Base-by-base conservation (phyloP, 2,329 filamentous ascomycete genomes). In the Aspergillus fischeri region DNA sequence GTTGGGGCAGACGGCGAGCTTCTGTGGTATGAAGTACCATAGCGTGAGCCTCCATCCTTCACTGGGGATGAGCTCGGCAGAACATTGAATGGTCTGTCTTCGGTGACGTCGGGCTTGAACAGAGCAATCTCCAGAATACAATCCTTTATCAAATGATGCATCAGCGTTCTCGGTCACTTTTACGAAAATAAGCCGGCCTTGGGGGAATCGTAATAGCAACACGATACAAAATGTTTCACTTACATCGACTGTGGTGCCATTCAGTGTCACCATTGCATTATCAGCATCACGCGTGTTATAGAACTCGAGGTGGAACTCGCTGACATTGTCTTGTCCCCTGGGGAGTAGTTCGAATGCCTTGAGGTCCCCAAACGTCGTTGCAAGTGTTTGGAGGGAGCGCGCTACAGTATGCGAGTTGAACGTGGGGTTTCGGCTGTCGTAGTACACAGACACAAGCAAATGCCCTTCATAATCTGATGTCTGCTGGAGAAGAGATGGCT, bases 391-490 rank as follows among this genome's bases (percentile, higher is more conserved):
- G 49, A 77, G 65, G 56, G 86, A 80, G 50, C 78, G 72, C 58
- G 85, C 87, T 20, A 76, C 63, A 17, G 60, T 61, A 42, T 65
- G 60, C 50, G 63, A 62, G 61, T 70, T 67, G 29, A 72, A 60
- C 11, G 51, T 60, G 1, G 62, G 62, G 44, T 69, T 64, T n/a
- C 64, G 56, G 21, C 67, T 66, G 42, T 70, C 67, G 57, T 72
- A 75, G 53, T 77, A 76, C 25, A 82, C 80, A n/a, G 77, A 78
- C 10, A 86, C 68, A 55, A 78, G 73, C 42, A 86, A 68, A 65
- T 86, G 82, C 20, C 82, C 84, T 70, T 86, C 83, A 60, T 82
- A 79, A 50, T 78, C 72, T 20, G 79, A 77, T 24, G 64, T 62
- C 44, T 59, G 55, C 24, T 63, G 49, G n/a, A 67, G 51, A 38